phyloP scores from a whole-genome alignment of 2,329 filamentous ascomycete species.

The Pyricularia sp. region DNA sequence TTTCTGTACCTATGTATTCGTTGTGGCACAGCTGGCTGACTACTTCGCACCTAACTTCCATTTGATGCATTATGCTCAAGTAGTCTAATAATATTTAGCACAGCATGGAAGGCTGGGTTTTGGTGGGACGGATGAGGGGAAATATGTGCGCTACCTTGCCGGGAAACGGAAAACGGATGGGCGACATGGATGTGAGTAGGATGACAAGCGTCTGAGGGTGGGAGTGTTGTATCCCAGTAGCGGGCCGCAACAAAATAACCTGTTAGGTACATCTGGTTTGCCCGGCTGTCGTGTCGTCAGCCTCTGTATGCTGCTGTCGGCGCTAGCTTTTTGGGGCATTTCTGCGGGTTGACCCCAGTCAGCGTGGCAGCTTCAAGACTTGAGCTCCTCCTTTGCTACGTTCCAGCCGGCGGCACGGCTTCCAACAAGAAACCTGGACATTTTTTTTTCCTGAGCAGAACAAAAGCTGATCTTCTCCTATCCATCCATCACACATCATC shows the following conservation, averaged over 20 bases:
- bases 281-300: not conserved
- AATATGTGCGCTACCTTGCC: not conserved
- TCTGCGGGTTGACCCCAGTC: not conserved
- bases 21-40: not conserved
- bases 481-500: not conserved
- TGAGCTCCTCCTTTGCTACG: not conserved
- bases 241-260: not conserved
- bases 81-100: not conserved
- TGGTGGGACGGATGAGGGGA: slow-evolving; percentile 1
- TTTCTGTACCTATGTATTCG: not conserved
- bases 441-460: not conserved
- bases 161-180: not conserved
- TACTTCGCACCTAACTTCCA: not conserved
- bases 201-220: not conserved
- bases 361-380: not conserved
- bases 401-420: not conserved
- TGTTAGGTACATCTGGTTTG: not conserved
- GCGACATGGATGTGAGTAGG: not conserved
- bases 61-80: not conserved
- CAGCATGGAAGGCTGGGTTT: not conserved
- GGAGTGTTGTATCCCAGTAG: not conserved
- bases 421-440: not conserved
- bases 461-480: not conserved
- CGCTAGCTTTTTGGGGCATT: not conserved
- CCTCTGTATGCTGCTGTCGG: not conserved